These are phyloP conservation scores for Picochlorum sp. DNA, from an alignment of 139 green algal species.

Conservation along the genomic window DNA sequence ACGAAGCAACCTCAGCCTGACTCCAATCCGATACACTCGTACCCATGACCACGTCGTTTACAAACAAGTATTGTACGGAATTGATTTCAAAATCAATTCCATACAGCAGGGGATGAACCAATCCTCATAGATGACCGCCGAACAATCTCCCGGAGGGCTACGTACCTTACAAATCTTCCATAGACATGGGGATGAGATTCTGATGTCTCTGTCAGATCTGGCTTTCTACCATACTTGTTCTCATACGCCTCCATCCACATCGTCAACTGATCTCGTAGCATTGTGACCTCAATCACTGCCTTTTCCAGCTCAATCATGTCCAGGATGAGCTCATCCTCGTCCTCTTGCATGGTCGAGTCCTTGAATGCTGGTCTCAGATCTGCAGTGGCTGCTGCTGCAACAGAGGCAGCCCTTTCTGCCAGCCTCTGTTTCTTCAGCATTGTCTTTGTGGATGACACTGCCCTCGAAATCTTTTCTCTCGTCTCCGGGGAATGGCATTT, in stretches of 20 bases:
- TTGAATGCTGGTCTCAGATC: slow-evolving; percentile 7
- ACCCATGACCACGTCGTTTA: background rate
- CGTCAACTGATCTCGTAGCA: slow-evolving; percentile 12
- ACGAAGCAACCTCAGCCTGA: background rate
- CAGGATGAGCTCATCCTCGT: background rate
- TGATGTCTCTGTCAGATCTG: slow-evolving; percentile 7
- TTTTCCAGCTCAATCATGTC: slow-evolving; percentile 14
- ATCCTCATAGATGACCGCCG: slow-evolving; percentile 2
- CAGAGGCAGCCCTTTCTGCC: slow-evolving; percentile 9
- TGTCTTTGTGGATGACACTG: slow-evolving; percentile 7
- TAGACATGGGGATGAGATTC: slow-evolving; percentile 14
- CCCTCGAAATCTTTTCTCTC: slow-evolving; percentile 2
- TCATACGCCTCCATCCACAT: slow-evolving; percentile 18
- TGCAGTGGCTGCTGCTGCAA: slow-evolving; percentile 6
- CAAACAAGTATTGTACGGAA: background rate
- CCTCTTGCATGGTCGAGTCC: background rate
- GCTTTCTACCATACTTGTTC: slow-evolving; percentile 8
- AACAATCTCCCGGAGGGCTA: slow-evolving; percentile 16
- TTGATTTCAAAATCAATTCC: slow-evolving; percentile 1
- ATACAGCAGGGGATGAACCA: slow-evolving; percentile 1
- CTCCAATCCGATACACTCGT: slow-evolving; percentile 2
- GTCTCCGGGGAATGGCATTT: slow-evolving; percentile 5
- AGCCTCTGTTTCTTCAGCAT: slow-evolving; percentile 4
- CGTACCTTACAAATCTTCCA: slow-evolving; percentile 14
- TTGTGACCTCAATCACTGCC: slow-evolving; percentile 9